Evolutionary conservation across 495 filamentous ascomycete species (phyloP), one percentile per base, ranked within the genome.

Genomic region (Annulohypoxylon bovei): DNA sequence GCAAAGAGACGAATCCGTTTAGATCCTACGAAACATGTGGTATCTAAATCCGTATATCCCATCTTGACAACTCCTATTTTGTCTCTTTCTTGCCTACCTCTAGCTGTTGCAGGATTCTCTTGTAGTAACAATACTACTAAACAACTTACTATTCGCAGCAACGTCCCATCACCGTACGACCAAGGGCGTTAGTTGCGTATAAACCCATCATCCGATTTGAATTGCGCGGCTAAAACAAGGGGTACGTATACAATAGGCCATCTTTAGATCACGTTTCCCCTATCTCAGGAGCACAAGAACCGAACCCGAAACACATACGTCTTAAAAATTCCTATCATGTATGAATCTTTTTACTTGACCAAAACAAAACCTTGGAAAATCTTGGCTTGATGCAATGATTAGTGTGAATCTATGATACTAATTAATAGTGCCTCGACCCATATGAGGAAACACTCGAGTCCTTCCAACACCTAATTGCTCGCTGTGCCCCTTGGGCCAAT

Each of bases 101-200:
- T 3, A 25, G 44, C 44, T 23, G 18, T 9, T 14, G 25, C 7
- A 62, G 62, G 62, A 65, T 66, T 56, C 12, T 46, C 16, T 47
- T 30, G 28, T 18, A 30, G 18, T 49, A 47, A 7, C 28, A 20
- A 16, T 7, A 28, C 37, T 20, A 28, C 42, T 44, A 28, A 59
- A 27, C 6, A n/a, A 46, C 11, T 37, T 42, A 33, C 53, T 42
- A 33, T 39, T 25, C 22, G 9, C 9, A 42, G 12, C 30, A 72
- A 63, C 69, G 22, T 42, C 16, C 69, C 63, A 72, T 68, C 32
- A 68, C 59, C 69, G 25, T 67, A 68, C 23, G 62, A 72, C 32
- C 12, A 57, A 22, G 44, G 35, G 9, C 22, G 44, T 52, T 30
- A 59, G 60, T 46, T 39, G 12, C 39, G 42, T 42, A 56, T 25